Base-by-base conservation (phyloP, 2,329 filamentous ascomycete species). In the Microdochium nivale region DNA sequence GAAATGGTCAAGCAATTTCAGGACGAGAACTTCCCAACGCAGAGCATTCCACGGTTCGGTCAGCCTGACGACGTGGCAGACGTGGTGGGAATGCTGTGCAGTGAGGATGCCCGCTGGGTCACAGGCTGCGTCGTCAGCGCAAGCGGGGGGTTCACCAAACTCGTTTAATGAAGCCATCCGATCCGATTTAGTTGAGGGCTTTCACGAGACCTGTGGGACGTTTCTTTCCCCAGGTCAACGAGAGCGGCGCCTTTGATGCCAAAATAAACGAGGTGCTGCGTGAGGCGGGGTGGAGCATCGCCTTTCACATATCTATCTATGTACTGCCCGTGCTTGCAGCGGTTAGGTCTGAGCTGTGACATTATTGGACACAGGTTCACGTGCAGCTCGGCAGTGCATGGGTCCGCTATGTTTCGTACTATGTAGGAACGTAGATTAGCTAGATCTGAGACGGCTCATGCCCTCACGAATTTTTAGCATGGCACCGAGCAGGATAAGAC, bases 41-140 rank as follows among this genome's bases (percentile, higher is more conserved):
- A 68, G 52, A 65, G 62, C 27, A 70, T 71, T 0, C 67, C 73
- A 35, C 72, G 77, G 52, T 74, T 75, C 3, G 83, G 73, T 3
- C 86, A 85, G 61, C 79, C 81, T 10, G 73, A 77, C 55, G 86
- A 88, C 67, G 75, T 88, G 67, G 86, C 85, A 0, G 85, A 84
- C 1, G 78, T 86, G 4, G 80, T 88, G 47, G 84, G 78, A 9
- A 87, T 88, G 83, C 69, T 88, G 40, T 88, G 84, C 63, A 78
- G 77, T 7, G 75, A 76, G 11, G 85, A 88, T 65, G 76, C 75
- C 37, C 78, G 74, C 2, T 88, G 84, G 84, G 83, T 81, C 53
- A 88, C 85, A 1, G 86, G 86, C 3, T 84, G 80, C 61, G 78
- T 87, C 30, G 75, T 88, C n/a, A 87, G 81, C 66, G 84, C 84